phyloP scores from a whole-genome alignment of 2,329 filamentous ascomycete species.

The Trichoderma pleuroti region DNA sequence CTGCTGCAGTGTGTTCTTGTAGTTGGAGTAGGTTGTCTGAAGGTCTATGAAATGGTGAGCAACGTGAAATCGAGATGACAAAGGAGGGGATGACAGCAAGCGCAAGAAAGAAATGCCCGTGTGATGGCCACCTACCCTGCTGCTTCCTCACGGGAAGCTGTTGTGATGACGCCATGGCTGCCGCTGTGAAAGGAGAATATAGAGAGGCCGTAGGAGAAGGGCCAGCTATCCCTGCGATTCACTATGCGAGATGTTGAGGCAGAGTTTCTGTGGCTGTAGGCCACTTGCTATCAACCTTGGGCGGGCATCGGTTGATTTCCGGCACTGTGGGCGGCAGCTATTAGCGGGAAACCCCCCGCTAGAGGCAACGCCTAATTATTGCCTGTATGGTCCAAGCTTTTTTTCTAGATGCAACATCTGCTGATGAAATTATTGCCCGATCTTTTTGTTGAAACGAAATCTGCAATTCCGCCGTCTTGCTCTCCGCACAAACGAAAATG shows the following conservation, averaged over 20 bases:
- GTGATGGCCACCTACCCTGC: conserved; percentile 53
- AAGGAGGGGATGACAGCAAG: background rate
- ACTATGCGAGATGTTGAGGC: conserved; percentile 3
- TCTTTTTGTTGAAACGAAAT: background rate
- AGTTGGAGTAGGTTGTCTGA: conserved; percentile 75
- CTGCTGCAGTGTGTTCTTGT: conserved; percentile 77
- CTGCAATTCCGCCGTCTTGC: background rate
- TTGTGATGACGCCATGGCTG: conserved; percentile 31
- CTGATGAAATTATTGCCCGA: background rate
- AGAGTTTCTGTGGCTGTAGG: conserved; percentile 1
- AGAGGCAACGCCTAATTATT: background rate
- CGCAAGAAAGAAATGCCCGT: conserved; percentile 17
- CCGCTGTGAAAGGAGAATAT: background rate
- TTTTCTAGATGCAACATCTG: conserved; percentile 14
- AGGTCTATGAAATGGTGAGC: conserved; percentile 55
- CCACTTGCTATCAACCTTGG: background rate
- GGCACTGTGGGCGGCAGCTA: conserved; percentile 16
- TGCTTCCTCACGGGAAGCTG: conserved; percentile 64
- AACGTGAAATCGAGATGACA: background rate
- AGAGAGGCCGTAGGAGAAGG: background rate
- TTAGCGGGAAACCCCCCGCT: background rate
- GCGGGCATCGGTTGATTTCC: conserved; percentile 10
- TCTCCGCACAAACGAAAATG: conserved; percentile 54
- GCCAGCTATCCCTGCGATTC: background rate
- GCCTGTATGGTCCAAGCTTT: conserved; percentile 31